These are phyloP conservation scores for Sporobolomyces pararoseus DNA, from an alignment of 768 basidiomycete genomes.

Conservation along the genomic window DNA sequence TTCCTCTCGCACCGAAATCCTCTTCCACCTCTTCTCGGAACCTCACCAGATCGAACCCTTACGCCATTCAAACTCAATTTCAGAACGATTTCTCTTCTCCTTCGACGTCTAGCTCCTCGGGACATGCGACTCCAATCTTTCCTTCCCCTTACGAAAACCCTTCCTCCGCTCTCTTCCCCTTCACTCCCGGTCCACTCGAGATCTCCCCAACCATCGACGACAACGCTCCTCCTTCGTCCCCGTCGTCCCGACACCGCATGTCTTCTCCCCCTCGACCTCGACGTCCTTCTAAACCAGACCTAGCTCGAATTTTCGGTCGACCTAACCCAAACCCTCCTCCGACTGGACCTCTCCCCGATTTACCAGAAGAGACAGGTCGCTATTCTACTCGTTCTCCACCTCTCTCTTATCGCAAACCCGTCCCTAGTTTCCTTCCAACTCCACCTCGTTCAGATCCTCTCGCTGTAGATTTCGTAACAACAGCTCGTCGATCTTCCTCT, in stretches of 20 bases:
- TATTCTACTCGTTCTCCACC: background rate
- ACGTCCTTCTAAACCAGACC: background rate
- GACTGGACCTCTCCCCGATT: background rate
- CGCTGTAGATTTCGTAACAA: slow-evolving; percentile 4
- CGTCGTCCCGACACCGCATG: background rate
- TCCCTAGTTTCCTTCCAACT: slow-evolving; percentile 10
- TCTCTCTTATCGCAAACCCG: slow-evolving; percentile 2
- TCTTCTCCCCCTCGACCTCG: slow-evolving; percentile 5
- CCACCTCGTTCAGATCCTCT: slow-evolving; percentile 12
- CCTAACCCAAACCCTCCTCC: background rate
- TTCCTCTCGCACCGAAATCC: slow-evolving; percentile 6
- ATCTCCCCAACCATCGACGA: background rate
- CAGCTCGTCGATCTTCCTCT: background rate
- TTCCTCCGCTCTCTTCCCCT: slow-evolving; percentile 7
- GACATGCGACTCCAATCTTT: background rate
- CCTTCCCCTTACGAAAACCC: slow-evolving; percentile 19
- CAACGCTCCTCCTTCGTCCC: background rate
- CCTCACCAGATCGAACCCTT: background rate
- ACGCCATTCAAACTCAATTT: background rate
- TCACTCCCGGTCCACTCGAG: slow-evolving; percentile 16
- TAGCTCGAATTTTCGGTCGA: background rate
- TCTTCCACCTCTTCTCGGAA: background rate
- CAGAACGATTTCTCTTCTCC: background rate
- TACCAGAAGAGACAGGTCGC: background rate
- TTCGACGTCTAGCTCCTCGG: background rate